Conservation (phyloP, 164 flowering plant species). For the Stephania cephalantha region DNA sequence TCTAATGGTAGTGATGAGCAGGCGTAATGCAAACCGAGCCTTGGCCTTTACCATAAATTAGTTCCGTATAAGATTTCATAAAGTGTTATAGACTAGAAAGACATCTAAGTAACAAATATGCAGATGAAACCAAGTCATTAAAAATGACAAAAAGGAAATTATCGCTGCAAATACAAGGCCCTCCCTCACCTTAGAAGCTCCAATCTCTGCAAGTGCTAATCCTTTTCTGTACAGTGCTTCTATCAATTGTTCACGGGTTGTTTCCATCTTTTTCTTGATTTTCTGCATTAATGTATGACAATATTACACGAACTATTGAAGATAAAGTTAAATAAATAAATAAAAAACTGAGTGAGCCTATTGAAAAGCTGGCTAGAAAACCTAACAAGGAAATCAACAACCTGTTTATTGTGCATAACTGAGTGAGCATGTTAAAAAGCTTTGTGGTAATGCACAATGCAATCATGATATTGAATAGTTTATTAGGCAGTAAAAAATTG, state of each 20-base stretch:
- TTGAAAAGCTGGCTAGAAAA: background rate
- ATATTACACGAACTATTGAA: no score
- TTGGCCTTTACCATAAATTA: no score
- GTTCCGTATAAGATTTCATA: no score
- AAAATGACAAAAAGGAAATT: background rate
- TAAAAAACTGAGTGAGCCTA: background rate
- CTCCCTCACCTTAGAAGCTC: constrained; percentile 41
- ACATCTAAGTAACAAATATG: no score
- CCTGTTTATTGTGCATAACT: background rate
- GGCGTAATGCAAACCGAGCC: no score
- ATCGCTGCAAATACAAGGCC: background rate
- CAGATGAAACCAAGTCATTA: no score
- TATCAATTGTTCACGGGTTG: constrained; percentile 66
- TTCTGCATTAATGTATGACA: constrained; percentile 30
- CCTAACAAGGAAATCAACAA: background rate
- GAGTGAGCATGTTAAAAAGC: background rate
- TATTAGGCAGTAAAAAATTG: background rate
- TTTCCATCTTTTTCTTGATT: constrained; percentile 81
- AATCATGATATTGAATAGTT: background rate
- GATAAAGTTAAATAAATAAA: background rate
- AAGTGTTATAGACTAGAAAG: no score
- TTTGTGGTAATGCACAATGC: background rate
- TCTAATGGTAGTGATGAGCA: no score
- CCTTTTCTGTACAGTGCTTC: constrained; percentile 95
- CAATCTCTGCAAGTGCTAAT: constrained; percentile 67